Conservation (phyloP, 495 filamentous ascomycete species). For the Filosporella fistucella region DNA sequence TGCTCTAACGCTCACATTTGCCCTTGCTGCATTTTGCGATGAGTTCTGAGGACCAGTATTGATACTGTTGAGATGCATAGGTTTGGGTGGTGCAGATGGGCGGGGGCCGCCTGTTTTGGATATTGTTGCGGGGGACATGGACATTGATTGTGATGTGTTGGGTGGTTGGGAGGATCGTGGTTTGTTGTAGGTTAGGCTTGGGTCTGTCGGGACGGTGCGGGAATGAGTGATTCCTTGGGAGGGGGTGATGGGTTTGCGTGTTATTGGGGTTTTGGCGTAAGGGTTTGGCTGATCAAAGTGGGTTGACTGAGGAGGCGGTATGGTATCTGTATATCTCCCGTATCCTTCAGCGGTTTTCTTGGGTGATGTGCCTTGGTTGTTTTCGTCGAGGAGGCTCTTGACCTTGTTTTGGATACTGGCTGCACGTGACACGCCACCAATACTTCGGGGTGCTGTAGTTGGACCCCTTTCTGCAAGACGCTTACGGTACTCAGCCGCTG, state of each 20-base stretch:
- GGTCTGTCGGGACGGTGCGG: slow-evolving; percentile 4
- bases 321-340: slow-evolving; percentile 69
- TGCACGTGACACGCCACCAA: slow-evolving; percentile 60
- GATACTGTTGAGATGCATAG: slow-evolving; percentile 45
- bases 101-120: slow-evolving; percentile 20
- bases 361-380: slow-evolving; percentile 52
- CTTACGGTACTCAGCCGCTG: slow-evolving; percentile 85
- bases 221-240: slow-evolving; percentile 5
- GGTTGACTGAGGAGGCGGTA: slow-evolving; percentile 17
- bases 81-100: slow-evolving; percentile 44
- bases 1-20: neutral
- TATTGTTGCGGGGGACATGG: slow-evolving; percentile 5
- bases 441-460: slow-evolving; percentile 37
- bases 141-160: neutral
- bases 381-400: slow-evolving; percentile 79
- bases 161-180: slow-evolving; percentile 7
- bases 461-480: slow-evolving; percentile 61
- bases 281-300: slow-evolving; percentile 16
- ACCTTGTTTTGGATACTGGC: slow-evolving; percentile 87
- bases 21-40: slow-evolving; percentile 10
- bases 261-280: slow-evolving; percentile 21
- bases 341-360: slow-evolving; percentile 83
- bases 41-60: slow-evolving; percentile 27
- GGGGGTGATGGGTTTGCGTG: slow-evolving; percentile 32
- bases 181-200: slow-evolving; percentile 16